Percentiles rank a stretch among this genome's conserved stretches.
These are phyloP conservation scores for Aspergillus tamarii DNA, from an alignment of 2,329 filamentous ascomycete species.

Conservation along the genomic window DNA sequence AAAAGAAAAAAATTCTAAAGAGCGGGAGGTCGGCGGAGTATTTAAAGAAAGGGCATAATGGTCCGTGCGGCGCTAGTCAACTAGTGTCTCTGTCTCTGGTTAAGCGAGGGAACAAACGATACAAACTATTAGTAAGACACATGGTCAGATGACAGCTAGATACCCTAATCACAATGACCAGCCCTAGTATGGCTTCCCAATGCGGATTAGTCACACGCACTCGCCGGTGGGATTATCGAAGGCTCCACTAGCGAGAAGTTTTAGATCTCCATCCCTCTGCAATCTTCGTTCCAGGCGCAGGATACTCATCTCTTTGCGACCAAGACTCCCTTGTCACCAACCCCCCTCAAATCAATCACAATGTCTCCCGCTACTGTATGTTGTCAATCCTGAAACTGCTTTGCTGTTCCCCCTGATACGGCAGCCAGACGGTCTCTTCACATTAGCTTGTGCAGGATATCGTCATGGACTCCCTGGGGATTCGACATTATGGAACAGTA, in stretches of 20 bases:
- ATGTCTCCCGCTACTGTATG: conserved; percentile 92
- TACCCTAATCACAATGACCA: conserved; percentile 25
- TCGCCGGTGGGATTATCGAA: conserved; percentile 22
- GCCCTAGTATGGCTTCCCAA: conserved; percentile 21
- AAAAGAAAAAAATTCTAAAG: conserved; percentile 46
- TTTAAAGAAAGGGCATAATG: conserved; percentile 32
- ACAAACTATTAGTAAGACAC: neutral
- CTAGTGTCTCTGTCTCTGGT: conserved; percentile 20
- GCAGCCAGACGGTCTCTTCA: conserved; percentile 27
- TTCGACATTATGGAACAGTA: conserved; percentile 70
- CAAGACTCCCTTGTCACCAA: conserved; percentile 38
- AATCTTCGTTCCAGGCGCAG: conserved; percentile 64
- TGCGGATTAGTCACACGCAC: conserved; percentile 31
- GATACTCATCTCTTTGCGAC: conserved; percentile 88
- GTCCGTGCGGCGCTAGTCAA: conserved; percentile 25
- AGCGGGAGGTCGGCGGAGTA: conserved; percentile 16
- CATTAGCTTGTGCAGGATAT: conserved; percentile 1
- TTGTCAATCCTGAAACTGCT: conserved; percentile 67
- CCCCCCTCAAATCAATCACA: conserved; percentile 52
- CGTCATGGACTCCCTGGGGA: conserved; percentile 21
- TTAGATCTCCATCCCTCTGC: conserved; percentile 27
- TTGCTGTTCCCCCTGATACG: conserved; percentile 78
- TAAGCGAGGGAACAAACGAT: conserved; percentile 18
- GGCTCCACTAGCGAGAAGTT: conserved; percentile 33
- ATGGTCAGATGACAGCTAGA: conserved; percentile 14